These are phyloP conservation scores for Ustulina deusta DNA, from an alignment of 2,329 filamentous ascomycete species.

Conservation along the genomic window DNA sequence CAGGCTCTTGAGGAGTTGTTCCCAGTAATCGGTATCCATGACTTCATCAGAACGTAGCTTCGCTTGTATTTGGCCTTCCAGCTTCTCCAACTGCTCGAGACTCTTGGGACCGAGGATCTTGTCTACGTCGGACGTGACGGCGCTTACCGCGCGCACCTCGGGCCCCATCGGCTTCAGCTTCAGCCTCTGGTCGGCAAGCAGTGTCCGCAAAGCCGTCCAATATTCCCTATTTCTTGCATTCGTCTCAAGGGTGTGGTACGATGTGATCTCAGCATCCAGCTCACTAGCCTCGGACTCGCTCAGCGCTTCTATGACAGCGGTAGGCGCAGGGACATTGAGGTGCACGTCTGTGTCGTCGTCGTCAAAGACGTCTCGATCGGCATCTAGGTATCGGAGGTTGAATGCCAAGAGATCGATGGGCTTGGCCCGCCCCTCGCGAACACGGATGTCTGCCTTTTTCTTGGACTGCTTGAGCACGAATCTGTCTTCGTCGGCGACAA, in stretches of 20 bases:
- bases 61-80: constrained; percentile 86
- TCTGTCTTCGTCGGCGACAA: constrained; percentile 93
- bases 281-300: constrained; percentile 75
- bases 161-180: constrained; percentile 70
- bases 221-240: constrained; percentile 84
- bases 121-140: constrained; percentile 89
- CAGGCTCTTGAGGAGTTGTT: constrained; percentile 86
- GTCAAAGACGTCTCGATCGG: constrained; percentile 85
- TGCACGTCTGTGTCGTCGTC: constrained; percentile 80
- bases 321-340: constrained; percentile 82
- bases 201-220: constrained; percentile 89
- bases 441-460: constrained; percentile 96
- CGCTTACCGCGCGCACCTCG: constrained; percentile 81
- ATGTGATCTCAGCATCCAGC: constrained; percentile 82
- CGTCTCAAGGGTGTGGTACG: constrained; percentile 85
- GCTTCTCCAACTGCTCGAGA: constrained; percentile 83
- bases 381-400: constrained; percentile 87
- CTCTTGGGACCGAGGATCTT: constrained; percentile 86
- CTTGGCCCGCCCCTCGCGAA: constrained; percentile 89
- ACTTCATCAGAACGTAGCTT: constrained; percentile 91
- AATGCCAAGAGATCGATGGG: constrained; percentile 95
- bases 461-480: constrained; percentile 98
- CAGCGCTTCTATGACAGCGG: constrained; percentile 81
- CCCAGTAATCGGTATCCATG: constrained; percentile 98
- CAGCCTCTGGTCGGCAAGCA: constrained; percentile 81